Conservation (phyloP, 1,284 basidiomycete genomes). For the Cryptococcus jaspeensis region DNA sequence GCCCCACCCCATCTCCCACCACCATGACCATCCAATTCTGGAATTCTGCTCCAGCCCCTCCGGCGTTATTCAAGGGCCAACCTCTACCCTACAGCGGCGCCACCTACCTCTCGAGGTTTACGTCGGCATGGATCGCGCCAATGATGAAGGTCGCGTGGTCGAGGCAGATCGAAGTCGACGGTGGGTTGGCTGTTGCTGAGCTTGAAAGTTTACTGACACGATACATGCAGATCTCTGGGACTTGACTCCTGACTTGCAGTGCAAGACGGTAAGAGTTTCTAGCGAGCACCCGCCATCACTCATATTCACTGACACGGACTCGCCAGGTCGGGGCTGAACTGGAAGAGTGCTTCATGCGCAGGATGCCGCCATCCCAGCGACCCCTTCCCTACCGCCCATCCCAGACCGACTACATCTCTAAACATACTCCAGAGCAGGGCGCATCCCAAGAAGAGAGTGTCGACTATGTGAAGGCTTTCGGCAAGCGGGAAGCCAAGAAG, state of each 20-base stretch:
- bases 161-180: slow-evolving; percentile 25
- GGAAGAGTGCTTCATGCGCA: slow-evolving; percentile 5
- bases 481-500: too few relatives aligned
- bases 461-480: too few relatives aligned
- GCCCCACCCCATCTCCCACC: too few relatives aligned
- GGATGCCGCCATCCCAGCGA: slow-evolving; percentile 8
- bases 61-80: slow-evolving; percentile 18
- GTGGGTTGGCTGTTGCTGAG: slow-evolving; percentile 11
- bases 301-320: too few relatives aligned
- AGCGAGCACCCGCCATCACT: neutral
- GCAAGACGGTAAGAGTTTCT: neutral
- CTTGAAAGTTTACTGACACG: neutral
- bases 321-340: neutral
- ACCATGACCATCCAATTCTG: slow-evolving; percentile 30
- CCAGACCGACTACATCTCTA: neutral
- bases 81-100: slow-evolving; percentile 19
- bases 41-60: slow-evolving; percentile 21
- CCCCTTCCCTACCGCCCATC: neutral
- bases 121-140: slow-evolving; percentile 28
- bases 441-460: too few relatives aligned
- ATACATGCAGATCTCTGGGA: neutral
- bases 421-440: neutral
- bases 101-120: slow-evolving; percentile 14
- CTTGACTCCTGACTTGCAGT: neutral
- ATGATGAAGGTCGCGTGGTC: slow-evolving; percentile 30